Evolutionary conservation across 2,329 filamentous ascomycete species (phyloP).

Genomic region (Magnaporthiopsis incrustans): DNA sequence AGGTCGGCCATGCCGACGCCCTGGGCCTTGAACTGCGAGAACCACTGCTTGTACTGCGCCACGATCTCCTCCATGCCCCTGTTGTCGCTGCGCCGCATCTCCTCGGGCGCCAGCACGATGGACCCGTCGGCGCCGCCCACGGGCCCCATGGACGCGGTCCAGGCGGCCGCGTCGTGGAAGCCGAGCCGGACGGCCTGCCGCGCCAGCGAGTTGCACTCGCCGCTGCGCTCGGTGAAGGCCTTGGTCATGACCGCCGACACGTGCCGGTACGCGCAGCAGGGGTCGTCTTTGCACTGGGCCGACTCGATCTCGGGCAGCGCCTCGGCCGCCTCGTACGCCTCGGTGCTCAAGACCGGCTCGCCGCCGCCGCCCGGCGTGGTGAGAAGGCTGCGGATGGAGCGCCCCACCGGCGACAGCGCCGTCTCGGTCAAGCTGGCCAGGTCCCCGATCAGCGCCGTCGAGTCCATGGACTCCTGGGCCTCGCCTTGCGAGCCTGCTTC

Average conservation of each 20-base stretch:
- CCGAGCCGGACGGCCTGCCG: conserved; percentile 34
- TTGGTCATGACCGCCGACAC: conserved; percentile 26
- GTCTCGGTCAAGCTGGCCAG: conserved; percentile 22
- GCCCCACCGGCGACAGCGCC: conserved; percentile 25
- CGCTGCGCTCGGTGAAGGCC: conserved; percentile 22
- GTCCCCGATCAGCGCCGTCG: conserved; percentile 33
- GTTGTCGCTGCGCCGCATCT: conserved; percentile 30
- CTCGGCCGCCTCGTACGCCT: conserved; percentile 14
- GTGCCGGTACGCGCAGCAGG: conserved; percentile 28
- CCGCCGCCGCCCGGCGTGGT: conserved; percentile 14
- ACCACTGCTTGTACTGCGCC: conserved; percentile 27
- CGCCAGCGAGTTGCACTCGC: conserved; percentile 28
- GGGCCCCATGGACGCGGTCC: conserved; percentile 23
- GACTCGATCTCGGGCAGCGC: conserved; percentile 16
- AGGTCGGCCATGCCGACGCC: conserved; percentile 43
- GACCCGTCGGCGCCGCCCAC: conserved; percentile 37
- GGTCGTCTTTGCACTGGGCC: conserved; percentile 16
- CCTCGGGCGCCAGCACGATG: conserved; percentile 27
- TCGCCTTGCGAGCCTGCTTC: too few relatives aligned
- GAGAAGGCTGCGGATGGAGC: conserved; percentile 31
- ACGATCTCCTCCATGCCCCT: conserved; percentile 34
- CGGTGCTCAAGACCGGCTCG: conserved; percentile 13
- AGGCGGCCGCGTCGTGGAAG: conserved; percentile 38
- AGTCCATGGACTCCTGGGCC: conserved; percentile 18
- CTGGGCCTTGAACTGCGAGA: conserved; percentile 27